Evolutionary conservation across 257 asterid species (phyloP).

Genomic region (Penstemon davidsonii): DNA sequence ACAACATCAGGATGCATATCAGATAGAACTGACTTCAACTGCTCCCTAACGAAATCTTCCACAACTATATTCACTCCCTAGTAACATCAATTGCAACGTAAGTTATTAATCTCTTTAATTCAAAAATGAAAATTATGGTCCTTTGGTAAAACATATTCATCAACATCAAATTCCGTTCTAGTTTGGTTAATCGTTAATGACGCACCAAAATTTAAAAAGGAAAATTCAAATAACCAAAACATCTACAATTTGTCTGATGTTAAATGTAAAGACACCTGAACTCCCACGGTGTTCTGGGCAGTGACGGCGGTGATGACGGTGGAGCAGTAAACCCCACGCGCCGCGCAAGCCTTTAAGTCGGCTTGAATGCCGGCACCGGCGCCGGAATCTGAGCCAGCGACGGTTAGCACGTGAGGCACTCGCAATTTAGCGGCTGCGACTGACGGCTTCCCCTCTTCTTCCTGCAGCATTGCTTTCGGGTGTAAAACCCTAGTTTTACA

Average conservation of each 20-base stretch:
- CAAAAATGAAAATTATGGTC: no score
- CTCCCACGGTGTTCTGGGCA: constrained; percentile 91
- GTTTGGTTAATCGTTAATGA: no score
- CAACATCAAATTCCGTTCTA: no score
- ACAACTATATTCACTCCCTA: constrained; percentile 69
- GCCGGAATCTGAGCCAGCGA: constrained; percentile 97
- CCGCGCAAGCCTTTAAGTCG: constrained; percentile 87
- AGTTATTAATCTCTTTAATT: background rate
- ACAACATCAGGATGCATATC: constrained; percentile 96
- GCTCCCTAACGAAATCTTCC: constrained; percentile 72
- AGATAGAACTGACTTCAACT: constrained; percentile 74
- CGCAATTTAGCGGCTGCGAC: constrained; percentile 31
- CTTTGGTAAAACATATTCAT: no score
- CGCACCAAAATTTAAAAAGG: no score
- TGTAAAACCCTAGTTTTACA: constrained; percentile 28
- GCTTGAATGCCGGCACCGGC: constrained; percentile 98
- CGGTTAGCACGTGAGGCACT: constrained; percentile 75
- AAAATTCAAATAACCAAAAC: background rate
- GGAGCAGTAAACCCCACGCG: constrained; percentile 86
- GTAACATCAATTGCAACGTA: constrained; percentile 27
- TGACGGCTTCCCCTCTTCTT: constrained; percentile 12
- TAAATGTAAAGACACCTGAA: constrained; percentile 52
- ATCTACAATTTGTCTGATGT: background rate
- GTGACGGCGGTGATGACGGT: constrained; percentile 91
- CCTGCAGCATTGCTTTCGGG: constrained; percentile 43